phyloP scores from a whole-genome alignment of 2,329 filamentous ascomycete genomes.

The Orbilia ellipsospora region DNA sequence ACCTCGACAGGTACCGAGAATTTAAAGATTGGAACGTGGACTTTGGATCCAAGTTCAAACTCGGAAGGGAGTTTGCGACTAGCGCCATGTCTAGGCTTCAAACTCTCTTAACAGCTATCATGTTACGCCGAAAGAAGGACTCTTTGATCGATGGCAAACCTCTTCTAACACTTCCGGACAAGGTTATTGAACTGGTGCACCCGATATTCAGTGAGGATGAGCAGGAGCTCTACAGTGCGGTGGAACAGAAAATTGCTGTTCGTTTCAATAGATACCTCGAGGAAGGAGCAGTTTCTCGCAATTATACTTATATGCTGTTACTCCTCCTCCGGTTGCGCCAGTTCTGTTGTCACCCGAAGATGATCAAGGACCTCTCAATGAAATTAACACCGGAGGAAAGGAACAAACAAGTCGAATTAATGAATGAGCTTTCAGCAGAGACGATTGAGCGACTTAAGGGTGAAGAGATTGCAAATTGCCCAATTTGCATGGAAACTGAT shows the following conservation, averaged over 20 bases:
- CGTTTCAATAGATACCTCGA: conserved; percentile 81
- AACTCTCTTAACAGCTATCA: conserved; percentile 79
- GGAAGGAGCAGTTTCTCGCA: conserved; percentile 73
- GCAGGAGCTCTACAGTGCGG: conserved; percentile 71
- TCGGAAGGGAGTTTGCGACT: conserved; percentile 64
- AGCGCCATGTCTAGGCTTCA: conserved; percentile 77
- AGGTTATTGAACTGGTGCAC: conserved; percentile 71
- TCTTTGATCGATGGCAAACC: conserved; percentile 82
- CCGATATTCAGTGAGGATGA: conserved; percentile 76
- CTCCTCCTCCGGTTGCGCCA: conserved; percentile 82
- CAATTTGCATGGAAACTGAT: conserved; percentile 52
- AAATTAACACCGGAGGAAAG: conserved; percentile 62
- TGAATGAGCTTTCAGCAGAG: conserved; percentile 69
- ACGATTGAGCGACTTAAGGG: conserved; percentile 57
- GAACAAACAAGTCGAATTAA: conserved; percentile 63
- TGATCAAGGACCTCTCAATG: conserved; percentile 72
- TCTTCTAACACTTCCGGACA: conserved; percentile 75
- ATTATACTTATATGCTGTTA: conserved; percentile 84
- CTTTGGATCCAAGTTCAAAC: conserved; percentile 55
- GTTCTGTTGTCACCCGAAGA: conserved; percentile 80
- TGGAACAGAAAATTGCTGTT: conserved; percentile 75
- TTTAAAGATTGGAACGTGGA: conserved; percentile 67
- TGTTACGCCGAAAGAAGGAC: conserved; percentile 83
- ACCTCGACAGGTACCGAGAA: conserved; percentile 66
- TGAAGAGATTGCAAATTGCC: conserved; percentile 55